Evolutionary conservation across 805 yeast species (phyloP), one percentile per base, ranked within the genome.

Genomic region (Saccharomycopsis microspora): DNA sequence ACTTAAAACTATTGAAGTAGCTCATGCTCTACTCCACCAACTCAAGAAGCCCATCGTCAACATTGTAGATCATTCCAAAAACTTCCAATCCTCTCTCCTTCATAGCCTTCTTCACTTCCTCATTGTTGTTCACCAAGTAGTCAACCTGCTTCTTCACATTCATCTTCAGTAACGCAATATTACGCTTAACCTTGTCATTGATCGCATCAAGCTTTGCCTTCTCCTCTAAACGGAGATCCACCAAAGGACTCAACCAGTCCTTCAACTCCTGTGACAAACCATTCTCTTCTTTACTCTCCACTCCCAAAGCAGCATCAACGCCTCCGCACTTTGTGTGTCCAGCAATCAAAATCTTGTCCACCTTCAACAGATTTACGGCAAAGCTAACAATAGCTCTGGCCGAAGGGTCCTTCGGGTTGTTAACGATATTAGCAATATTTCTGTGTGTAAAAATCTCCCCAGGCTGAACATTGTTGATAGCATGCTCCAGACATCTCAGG

Each of bases 301-400:
- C 39, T 27, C 10, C 19, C 43, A 89, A 65, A 5, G 88, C 78
- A 28, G 95, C 87, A 78, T 85, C 78, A 44, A 86, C 78, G 32
- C 96, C 97, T 44, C 96, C 96, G 71, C 97, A 89, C 63, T 86
- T 95, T 33, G 93, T 83, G 65, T 89, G 97, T 3, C 97, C 97
- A 65, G 96, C 85, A 4, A 89, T 83, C 47, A 89, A 73, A 45
- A 89, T 78, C 60, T 85, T 86, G 55, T 72, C 74, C 38, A 90
- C 94, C 58, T 84, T 82, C 51, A 89, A 70, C 9, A 82, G 86
- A 55, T 85, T 88, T 55, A 90, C 77, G 4, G 96, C 95, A 59
- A 85, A 86, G 63, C 89, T 96, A 32, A 90, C 67, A 3, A 88
- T 88, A 0, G 95, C 81, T 60, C 77, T 78, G 19, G 82, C 72